Evolutionary conservation across 768 basidiomycete species (phyloP).

Genomic region (Trametes meyenii): DNA sequence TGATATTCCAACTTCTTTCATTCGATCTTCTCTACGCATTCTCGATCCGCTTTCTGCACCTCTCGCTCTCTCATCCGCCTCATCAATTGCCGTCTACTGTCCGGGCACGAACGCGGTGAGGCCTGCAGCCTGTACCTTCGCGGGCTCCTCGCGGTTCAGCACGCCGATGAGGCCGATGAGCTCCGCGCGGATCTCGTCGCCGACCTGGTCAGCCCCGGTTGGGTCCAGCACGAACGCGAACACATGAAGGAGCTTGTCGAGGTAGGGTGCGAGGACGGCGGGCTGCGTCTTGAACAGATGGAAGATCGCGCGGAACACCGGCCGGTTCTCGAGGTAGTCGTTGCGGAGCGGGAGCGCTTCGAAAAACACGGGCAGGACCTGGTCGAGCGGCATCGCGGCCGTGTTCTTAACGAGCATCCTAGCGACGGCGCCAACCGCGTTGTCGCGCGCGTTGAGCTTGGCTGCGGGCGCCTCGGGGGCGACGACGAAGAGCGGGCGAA

Average conservation of each 20-base stretch:
- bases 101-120: constrained; percentile 51
- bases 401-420: constrained; percentile 84
- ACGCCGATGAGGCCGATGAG: constrained; percentile 73
- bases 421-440: constrained; percentile 92
- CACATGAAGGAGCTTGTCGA: constrained; percentile 78
- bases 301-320: constrained; percentile 89
- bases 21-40: constrained; percentile 3
- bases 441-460: constrained; percentile 87
- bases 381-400: constrained; percentile 81
- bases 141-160: constrained; percentile 75
- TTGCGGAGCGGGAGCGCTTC: constrained; percentile 82
- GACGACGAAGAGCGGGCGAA: constrained; percentile 81
- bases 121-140: constrained; percentile 81
- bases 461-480: constrained; percentile 63
- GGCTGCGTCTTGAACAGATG: constrained; percentile 81
- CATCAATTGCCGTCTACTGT: constrained; percentile 5
- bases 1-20: constrained; percentile 7
- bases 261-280: constrained; percentile 66
- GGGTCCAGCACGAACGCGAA: constrained; percentile 87
- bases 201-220: constrained; percentile 70
- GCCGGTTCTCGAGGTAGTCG: constrained; percentile 88
- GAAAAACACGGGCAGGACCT: constrained; percentile 86
- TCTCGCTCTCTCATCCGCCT: background rate
- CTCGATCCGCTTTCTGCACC: background rate
- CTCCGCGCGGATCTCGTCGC: constrained; percentile 75